Conservation (phyloP, 2,329 filamentous ascomycete species). For the Capronia coronata region DNA sequence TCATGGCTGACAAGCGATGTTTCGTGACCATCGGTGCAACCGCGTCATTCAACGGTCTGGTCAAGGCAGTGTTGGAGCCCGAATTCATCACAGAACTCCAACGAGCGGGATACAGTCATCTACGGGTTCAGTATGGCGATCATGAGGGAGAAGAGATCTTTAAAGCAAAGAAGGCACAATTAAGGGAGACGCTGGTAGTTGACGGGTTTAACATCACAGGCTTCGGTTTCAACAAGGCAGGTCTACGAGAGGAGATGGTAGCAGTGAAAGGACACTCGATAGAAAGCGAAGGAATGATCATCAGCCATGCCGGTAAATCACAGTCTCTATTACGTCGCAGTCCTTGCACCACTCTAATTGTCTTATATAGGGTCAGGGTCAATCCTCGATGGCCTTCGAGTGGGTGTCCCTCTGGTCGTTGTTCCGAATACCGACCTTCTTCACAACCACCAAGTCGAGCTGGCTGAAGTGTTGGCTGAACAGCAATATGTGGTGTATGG, state of each 20-base stretch:
- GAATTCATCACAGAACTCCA: conserved; percentile 58
- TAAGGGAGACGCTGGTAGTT: conserved; percentile 24
- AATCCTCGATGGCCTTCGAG: conserved; percentile 72
- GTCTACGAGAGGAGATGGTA: conserved; percentile 55
- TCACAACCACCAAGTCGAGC: conserved; percentile 84
- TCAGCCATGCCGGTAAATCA: conserved; percentile 76
- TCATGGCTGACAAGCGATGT: conserved; percentile 44
- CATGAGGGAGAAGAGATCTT: conserved; percentile 52
- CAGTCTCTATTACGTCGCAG: background rate
- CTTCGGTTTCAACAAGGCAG: conserved; percentile 59
- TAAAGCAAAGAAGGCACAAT: conserved; percentile 32
- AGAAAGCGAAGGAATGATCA: conserved; percentile 56
- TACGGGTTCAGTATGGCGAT: conserved; percentile 75
- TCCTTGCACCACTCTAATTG: background rate
- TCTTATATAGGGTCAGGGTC: conserved; percentile 69
- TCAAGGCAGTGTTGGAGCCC: conserved; percentile 57
- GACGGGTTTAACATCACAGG: conserved; percentile 50
- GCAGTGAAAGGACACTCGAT: conserved; percentile 44
- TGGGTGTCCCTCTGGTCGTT: conserved; percentile 71
- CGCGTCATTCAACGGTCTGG: conserved; percentile 68
- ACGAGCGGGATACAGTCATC: conserved; percentile 58
- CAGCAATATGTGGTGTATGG: conserved; percentile 74
- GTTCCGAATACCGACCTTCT: conserved; percentile 78
- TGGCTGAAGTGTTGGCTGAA: conserved; percentile 67
- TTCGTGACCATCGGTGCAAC: conserved; percentile 93